Evolutionary conservation across 176 grass and related monocot species (phyloP), one percentile per base, ranked within the genome.

Genomic region (Musa schizocarpa): DNA sequence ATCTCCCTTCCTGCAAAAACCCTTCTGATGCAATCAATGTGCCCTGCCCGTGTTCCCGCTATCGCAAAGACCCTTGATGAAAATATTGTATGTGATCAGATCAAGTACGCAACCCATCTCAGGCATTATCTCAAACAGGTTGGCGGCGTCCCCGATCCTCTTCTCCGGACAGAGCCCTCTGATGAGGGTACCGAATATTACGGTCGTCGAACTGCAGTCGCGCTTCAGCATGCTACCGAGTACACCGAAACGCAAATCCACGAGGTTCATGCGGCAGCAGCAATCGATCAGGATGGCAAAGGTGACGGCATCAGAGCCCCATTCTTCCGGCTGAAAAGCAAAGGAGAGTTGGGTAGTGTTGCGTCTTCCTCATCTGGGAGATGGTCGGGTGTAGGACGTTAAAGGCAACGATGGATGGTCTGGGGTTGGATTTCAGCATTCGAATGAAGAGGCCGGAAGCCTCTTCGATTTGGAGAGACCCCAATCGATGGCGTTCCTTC

Each of bases 91-190:
- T 0, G 59, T 68, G 43, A 79, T 0, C 2, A 53, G n/a, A 63
- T 73, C 0, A 23, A 75, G 87, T 16, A 27, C 9, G 52, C 78
- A 79, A 13, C 80, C 76, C 14, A 85, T 16, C 52, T 79, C 25
- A 52, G 76, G 65, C 83, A 83, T 85, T 56, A 52, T 86, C 14
- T 77, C 70, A 19, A 80, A 49, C 57, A 86, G 25, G 16, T 77
- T 25, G 13, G 54, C 56, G 52, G 68, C 9, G 13, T 78, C 78
- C 54, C 72, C 23, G 0, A 26, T 26, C 21, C 26, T 83, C 22
- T 79, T 77, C n/a, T 53, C 29, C 6, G 19, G 3, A 11, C 79
- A 82, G 13, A 86, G n/a, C 2, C 62, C 77, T 10, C n/a, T 68
- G 22, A 89, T 54, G 12, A 89, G 22, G 16, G 2, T 10, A 54